These are phyloP conservation scores for Iris pallida DNA, from an alignment of 116 monocot genomes.

Conservation along the genomic window DNA sequence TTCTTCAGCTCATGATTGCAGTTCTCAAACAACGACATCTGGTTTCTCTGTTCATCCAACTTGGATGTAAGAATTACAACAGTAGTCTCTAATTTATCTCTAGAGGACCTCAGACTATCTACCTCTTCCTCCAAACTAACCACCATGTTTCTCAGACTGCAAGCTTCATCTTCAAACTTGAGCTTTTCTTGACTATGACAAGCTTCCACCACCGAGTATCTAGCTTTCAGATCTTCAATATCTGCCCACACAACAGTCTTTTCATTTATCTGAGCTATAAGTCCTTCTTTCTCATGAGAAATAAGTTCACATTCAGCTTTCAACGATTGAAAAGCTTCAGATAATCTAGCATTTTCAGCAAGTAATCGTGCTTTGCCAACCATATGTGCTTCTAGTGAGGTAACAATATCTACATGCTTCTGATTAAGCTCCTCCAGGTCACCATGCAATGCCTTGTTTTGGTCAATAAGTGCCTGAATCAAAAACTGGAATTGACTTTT, in stretches of 20 bases:
- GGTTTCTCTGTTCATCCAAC: slow-evolving; percentile 51
- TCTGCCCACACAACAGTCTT: slow-evolving; percentile 10
- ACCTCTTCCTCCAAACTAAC: slow-evolving; percentile 49
- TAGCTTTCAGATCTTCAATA: slow-evolving; percentile 26
- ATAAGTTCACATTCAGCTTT: slow-evolving; percentile 37
- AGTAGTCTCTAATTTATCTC: slow-evolving; percentile 45
- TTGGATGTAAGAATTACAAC: slow-evolving; percentile 57
- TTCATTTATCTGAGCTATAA: slow-evolving; percentile 13
- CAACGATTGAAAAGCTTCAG: slow-evolving; percentile 23
- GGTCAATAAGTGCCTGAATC: slow-evolving; percentile 21
- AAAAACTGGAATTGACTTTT: slow-evolving; percentile 29
- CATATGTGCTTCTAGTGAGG: slow-evolving; percentile 11
- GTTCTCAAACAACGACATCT: slow-evolving; percentile 37
- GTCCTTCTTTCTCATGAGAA: slow-evolving; percentile 33
- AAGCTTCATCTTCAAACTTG: slow-evolving; percentile 35
- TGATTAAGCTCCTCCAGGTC: slow-evolving; percentile 25
- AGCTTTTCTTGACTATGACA: slow-evolving; percentile 9
- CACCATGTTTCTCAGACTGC: slow-evolving; percentile 28
- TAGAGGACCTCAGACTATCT: slow-evolving; percentile 42
- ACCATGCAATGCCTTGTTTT: slow-evolving; percentile 15
- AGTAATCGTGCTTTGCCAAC: slow-evolving; percentile 24
- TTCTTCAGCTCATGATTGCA: slow-evolving; percentile 33
- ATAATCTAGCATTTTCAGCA: slow-evolving; percentile 37
- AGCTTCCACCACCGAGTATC: slow-evolving; percentile 19
- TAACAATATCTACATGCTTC: slow-evolving; percentile 23